Percentiles rank a stretch among this genome's conserved stretches.
These are phyloP conservation scores for Starmerella stigmatis DNA, from an alignment of 805 yeast genomes.

Conservation along the genomic window DNA sequence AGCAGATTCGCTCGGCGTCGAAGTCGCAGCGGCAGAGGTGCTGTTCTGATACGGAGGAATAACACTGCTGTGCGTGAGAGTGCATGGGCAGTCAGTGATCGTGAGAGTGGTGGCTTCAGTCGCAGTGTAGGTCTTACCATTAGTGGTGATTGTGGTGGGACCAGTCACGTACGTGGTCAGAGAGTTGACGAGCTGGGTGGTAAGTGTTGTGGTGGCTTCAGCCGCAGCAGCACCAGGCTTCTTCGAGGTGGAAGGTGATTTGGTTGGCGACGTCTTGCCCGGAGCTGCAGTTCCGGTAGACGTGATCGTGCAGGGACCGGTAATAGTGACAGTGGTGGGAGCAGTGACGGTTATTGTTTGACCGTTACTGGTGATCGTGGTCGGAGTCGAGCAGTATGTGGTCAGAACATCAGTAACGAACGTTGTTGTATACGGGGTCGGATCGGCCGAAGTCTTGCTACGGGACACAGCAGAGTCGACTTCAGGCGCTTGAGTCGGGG, in stretches of 20 bases:
- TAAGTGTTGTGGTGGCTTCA: constrained; percentile 9
- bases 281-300: constrained; percentile 26
- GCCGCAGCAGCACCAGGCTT: constrained; percentile 2
- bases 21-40: constrained; percentile 14
- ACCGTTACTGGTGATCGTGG: constrained; percentile 9
- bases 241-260: too few species aligned
- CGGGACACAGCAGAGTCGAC: not conserved
- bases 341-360: constrained; percentile 10
- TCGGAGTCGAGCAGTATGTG: constrained; percentile 7
- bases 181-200: constrained; percentile 25
- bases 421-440: constrained; percentile 1
- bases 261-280: constrained; percentile 18
- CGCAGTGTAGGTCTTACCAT: constrained; percentile 32
- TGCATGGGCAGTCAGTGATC: constrained; percentile 81
- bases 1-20: constrained; percentile 5
- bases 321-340: constrained; percentile 17
- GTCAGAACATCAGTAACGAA: constrained; percentile 1
- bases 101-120: constrained; percentile 73
- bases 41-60: constrained; percentile 25
- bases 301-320: constrained; percentile 64
- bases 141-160: constrained; percentile 49
- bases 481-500: constrained; percentile 1
- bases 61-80: constrained; percentile 37
- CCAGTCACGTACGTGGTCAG: constrained; percentile 71
- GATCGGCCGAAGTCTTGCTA: not conserved